Conservation (phyloP, 2,329 filamentous ascomycete genomes). For the Ophiocordyceps camponoti-rufipedis region DNA sequence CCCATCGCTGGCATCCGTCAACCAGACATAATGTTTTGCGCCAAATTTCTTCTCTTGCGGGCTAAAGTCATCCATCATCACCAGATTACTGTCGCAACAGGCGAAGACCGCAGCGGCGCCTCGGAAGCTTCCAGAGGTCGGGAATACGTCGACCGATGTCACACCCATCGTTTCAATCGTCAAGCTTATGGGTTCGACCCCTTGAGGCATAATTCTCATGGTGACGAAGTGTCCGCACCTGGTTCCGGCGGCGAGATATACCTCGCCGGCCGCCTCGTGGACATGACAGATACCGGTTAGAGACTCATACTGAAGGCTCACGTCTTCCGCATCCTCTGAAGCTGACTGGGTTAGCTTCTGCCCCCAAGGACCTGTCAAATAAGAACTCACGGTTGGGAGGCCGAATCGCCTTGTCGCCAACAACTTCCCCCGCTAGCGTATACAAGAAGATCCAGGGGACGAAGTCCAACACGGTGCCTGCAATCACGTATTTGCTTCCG, state of each 20-base stretch:
- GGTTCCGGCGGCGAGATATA: conserved; percentile 25
- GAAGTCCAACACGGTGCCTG: conserved; percentile 15
- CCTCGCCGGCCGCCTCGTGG: conserved; percentile 8
- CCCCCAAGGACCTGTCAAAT: too few relatives aligned
- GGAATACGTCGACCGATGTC: conserved; percentile 17
- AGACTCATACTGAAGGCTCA: conserved; percentile 14
- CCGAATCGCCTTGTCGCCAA: conserved; percentile 5
- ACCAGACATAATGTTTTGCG: conserved; percentile 28
- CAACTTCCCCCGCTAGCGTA: conserved; percentile 8
- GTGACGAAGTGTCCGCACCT: conserved; percentile 32
- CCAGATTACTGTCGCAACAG: conserved; percentile 28
- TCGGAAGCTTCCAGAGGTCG: conserved; percentile 8
- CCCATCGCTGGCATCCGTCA: conserved; percentile 28
- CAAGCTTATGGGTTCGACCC: conserved; percentile 9
- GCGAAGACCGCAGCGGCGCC: conserved; percentile 18
- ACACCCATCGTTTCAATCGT: conserved; percentile 15
- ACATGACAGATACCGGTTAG: conserved; percentile 26
- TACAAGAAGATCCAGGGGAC: conserved; percentile 16
- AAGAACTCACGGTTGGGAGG: conserved; percentile 2
- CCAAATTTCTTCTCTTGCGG: conserved; percentile 13
- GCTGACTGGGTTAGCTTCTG: neutral
- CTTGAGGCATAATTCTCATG: conserved; percentile 9
- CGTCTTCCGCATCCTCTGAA: neutral
- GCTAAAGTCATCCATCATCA: conserved; percentile 22
- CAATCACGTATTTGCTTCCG: conserved; percentile 11